Base-by-base conservation (phyloP, 164 flowering plant species). In the Kalanchoe fedtschenkoi region DNA sequence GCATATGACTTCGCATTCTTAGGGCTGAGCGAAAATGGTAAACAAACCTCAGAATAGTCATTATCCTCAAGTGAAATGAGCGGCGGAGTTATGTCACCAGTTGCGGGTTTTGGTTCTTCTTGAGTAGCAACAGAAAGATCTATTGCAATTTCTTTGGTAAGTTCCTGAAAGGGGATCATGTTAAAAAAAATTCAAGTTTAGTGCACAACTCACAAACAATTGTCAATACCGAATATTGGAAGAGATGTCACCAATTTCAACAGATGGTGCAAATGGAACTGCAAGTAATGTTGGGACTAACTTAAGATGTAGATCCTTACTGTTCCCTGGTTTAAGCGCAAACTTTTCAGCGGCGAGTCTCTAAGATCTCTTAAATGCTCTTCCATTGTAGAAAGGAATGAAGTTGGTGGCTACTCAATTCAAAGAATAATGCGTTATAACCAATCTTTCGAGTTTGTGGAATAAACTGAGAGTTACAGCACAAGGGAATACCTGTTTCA, bases 321-420 rank as follows among this genome's bases (percentile, higher is more conserved):
- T 85, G 82, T 61, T 79, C 80, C 80, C 66, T 70, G 81, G 32
- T 65, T 81, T 69, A 84, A 72, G 35, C 67, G 72, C 29, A 83
- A 80, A 65, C 81, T 85, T 0, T 66, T 58, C 59, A 80, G 88
- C 41, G 99, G 96, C 60, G 99, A 24, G 56, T 51, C 56, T 51
- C 56, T 13, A 51, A 51, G 97, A 77, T 95, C 97, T 70, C 66
- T 81, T 65, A 95, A 78, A 60, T 95, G 91, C 64, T 95, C 99
- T 75, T 95, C 99, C 99, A 91, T 91, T 26, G 99, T 88, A 69
- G 91, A 77, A 39, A 89, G 90, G 75, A 90, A 91, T 47, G 99
- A 87, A 55, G 96, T 87, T 62, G 99, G 97, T 35, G 99, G 96
- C 97, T 95, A 86, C 58, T 65, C 47, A 35, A 9, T 9, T 28